phyloP scores from a whole-genome alignment of 305 asterid species.

The Fraxinus velutina region DNA sequence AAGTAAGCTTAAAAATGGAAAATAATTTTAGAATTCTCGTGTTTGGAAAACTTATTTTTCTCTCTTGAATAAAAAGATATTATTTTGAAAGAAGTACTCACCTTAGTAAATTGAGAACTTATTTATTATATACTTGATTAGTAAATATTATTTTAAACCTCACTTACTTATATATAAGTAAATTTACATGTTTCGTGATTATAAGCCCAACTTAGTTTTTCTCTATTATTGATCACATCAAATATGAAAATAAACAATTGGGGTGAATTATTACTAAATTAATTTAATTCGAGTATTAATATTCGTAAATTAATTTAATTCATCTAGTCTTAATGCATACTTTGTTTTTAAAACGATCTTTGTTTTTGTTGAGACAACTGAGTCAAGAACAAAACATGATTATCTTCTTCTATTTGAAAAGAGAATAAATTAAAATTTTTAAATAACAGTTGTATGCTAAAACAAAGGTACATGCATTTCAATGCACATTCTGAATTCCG shows the following conservation, averaged over 20 bases:
- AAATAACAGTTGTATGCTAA: neutral
- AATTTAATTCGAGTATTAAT: no score
- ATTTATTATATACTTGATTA: neutral
- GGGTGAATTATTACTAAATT: neutral
- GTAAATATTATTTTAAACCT: neutral
- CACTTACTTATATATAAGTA: neutral
- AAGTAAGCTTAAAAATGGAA: neutral
- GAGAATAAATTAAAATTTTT: neutral
- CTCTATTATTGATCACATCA: neutral
- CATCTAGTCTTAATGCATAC: neutral
- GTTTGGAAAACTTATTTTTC: neutral
- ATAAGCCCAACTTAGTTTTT: neutral
- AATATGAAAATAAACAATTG: neutral
- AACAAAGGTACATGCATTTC: constrained; percentile 2
- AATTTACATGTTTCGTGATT: neutral
- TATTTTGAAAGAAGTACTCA: neutral
- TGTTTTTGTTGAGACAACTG: neutral
- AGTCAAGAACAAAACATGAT: neutral
- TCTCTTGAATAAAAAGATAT: no score
- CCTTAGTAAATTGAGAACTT: neutral
- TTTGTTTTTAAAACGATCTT: neutral
- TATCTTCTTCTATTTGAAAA: constrained; percentile 19
- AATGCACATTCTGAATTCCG: neutral
- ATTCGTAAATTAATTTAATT: no score
- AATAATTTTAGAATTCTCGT: neutral